Percentiles rank a stretch among this genome's conserved stretches.
These are phyloP conservation scores for Cynara cardunculus DNA, from an alignment of 129 eudicot species.

Conservation along the genomic window DNA sequence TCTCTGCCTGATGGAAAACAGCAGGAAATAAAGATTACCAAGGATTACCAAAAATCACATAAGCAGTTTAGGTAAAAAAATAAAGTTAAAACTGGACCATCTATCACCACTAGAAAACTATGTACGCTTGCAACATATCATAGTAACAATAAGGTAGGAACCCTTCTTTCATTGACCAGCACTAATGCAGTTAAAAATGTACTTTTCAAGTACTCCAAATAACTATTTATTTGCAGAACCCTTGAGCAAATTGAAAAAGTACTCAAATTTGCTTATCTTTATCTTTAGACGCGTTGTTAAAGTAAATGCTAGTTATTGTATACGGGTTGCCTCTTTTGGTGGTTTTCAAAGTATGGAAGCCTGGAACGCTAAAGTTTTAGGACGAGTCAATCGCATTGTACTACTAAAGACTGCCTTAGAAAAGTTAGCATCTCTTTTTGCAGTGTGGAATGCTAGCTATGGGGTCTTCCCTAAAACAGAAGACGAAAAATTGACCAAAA, in stretches of 20 bases:
- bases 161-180: background rate
- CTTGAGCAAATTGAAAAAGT: too few species aligned
- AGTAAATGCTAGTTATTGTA: background rate
- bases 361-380: background rate
- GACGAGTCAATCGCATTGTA: background rate
- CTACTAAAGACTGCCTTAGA: background rate
- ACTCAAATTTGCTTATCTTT: background rate
- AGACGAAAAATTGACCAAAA: background rate
- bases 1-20: conserved; percentile 72
- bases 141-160: background rate
- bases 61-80: background rate
- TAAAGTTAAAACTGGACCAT: background rate
- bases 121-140: conserved; percentile 5
- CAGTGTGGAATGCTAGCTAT: background rate
- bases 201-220: too few species aligned
- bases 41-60: background rate
- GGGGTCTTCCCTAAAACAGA: background rate
- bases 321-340: background rate
- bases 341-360: background rate
- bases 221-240: too few species aligned
- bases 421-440: background rate
- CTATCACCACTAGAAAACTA: background rate
- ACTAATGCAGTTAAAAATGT: background rate
- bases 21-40: background rate
- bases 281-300: background rate